Evolutionary conservation across 2,329 filamentous ascomycete genomes (phyloP).

Genomic region (Colletotrichum abscissum): DNA sequence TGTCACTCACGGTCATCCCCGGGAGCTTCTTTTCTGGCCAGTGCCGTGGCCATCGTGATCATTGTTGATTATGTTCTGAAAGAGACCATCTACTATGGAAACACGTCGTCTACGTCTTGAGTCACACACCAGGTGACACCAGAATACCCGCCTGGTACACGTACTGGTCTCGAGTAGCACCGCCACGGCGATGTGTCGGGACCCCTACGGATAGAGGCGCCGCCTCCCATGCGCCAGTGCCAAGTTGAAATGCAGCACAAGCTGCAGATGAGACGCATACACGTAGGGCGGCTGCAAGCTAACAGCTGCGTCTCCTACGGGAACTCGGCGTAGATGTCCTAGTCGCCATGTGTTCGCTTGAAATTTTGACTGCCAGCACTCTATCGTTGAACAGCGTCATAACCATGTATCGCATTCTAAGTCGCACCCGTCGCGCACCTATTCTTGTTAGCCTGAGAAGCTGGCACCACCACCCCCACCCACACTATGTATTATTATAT

Average conservation of each 20-base stretch:
- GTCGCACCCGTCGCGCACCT: not conserved
- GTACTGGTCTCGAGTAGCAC: constrained; percentile 9
- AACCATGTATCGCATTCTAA: not conserved
- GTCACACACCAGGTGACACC: constrained; percentile 9
- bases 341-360: constrained; percentile 5
- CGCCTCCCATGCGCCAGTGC: constrained; percentile 15
- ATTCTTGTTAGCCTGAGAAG: not conserved
- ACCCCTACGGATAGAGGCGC: constrained; percentile 13
- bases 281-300: constrained; percentile 32
- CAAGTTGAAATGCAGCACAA: constrained; percentile 13
- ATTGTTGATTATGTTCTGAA: not conserved
- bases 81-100: not conserved
- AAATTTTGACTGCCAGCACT: not conserved
- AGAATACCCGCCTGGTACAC: not conserved
- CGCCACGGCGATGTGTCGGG: constrained; percentile 3
- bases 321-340: not conserved
- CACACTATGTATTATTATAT: no score
- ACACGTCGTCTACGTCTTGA: constrained; percentile 6
- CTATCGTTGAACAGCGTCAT: not conserved
- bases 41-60: not conserved
- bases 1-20: not conserved
- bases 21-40: not conserved
- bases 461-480: no score
- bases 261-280: constrained; percentile 32
- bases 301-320: constrained; percentile 14